These are phyloP conservation scores for Tolypocladium guangdongense DNA, from an alignment of 2,329 filamentous ascomycete species.

Conservation along the genomic window DNA sequence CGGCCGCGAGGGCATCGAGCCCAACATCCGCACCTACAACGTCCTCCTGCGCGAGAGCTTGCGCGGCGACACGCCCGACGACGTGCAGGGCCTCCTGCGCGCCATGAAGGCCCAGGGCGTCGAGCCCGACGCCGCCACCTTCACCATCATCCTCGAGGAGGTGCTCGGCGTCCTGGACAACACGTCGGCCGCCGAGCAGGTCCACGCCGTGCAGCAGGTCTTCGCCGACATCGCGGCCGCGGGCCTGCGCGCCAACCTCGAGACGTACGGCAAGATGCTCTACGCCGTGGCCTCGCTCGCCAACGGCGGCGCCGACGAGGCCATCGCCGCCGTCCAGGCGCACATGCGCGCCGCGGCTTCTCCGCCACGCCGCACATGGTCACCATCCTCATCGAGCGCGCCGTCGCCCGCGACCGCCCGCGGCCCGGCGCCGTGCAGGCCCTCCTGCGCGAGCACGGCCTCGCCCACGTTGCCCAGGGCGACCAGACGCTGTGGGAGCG, in stretches of 20 bases:
- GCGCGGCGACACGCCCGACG: slow-evolving; percentile 31
- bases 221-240: slow-evolving; percentile 46
- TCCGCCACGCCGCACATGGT: slow-evolving; percentile 55
- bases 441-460: slow-evolving; percentile 47
- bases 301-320: slow-evolving; percentile 29
- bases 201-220: slow-evolving; percentile 37
- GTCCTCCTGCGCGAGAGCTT: slow-evolving; percentile 54
- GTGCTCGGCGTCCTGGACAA: slow-evolving; percentile 32
- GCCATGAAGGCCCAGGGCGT: slow-evolving; percentile 48
- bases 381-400: slow-evolving; percentile 61
- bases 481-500: slow-evolving; percentile 62
- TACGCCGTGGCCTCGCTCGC: slow-evolving; percentile 31
- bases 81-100: slow-evolving; percentile 41
- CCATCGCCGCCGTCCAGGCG: slow-evolving; percentile 48
- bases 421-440: slow-evolving; percentile 48
- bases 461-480: slow-evolving; percentile 20
- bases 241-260: slow-evolving; percentile 47
- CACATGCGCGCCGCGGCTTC: slow-evolving; percentile 47
- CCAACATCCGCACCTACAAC: slow-evolving; percentile 55
- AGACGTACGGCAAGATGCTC: slow-evolving; percentile 61
- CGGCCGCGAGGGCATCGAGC: slow-evolving; percentile 39
- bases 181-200: slow-evolving; percentile 35
- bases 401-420: slow-evolving; percentile 47
- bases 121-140: slow-evolving; percentile 55
- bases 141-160: slow-evolving; percentile 60